These are phyloP conservation scores for Trametes sanguinea DNA, from an alignment of 768 basidiomycete species.

Conservation along the genomic window DNA sequence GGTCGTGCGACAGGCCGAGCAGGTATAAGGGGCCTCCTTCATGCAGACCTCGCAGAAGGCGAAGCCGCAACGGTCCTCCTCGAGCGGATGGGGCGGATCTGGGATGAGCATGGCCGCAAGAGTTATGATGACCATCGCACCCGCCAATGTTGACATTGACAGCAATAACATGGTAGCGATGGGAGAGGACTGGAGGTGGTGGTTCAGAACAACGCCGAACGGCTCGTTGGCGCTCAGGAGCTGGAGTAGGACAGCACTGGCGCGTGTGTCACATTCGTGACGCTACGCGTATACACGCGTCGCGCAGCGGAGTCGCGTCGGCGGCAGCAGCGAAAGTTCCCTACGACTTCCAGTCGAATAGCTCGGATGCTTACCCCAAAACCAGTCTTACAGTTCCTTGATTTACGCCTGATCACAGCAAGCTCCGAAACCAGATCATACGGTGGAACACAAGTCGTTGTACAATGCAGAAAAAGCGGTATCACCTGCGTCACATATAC, in stretches of 20 bases:
- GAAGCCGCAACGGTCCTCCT: conserved; percentile 20
- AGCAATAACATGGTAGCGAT: conserved; percentile 16
- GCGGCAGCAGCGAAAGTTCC: too few relatives aligned
- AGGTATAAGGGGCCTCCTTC: conserved; percentile 19
- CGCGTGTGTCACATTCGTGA: conserved; percentile 17
- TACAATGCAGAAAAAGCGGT: too few relatives aligned
- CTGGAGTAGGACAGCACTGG: background rate
- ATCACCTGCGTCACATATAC: too few relatives aligned
- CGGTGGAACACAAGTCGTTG: too few relatives aligned
- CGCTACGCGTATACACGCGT: conserved; percentile 3
- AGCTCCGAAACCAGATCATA: too few relatives aligned
- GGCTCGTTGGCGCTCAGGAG: background rate
- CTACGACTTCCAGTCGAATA: too few relatives aligned
- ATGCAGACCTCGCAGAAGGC: conserved; percentile 23
- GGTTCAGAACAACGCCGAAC: conserved; percentile 19
- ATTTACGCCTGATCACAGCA: too few relatives aligned
- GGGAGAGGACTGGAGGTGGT: conserved; percentile 10
- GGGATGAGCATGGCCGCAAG: conserved; percentile 19
- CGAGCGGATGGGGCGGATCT: conserved; percentile 20
- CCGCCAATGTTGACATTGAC: conserved; percentile 21
- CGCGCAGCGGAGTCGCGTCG: conserved; percentile 6
- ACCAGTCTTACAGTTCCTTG: too few relatives aligned
- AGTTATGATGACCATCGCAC: conserved; percentile 21
- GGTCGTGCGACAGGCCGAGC: conserved; percentile 25
- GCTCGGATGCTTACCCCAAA: too few relatives aligned